Evolutionary conservation across 495 filamentous ascomycete genomes (phyloP).

Genomic region (Cudoniella acicularis): DNA sequence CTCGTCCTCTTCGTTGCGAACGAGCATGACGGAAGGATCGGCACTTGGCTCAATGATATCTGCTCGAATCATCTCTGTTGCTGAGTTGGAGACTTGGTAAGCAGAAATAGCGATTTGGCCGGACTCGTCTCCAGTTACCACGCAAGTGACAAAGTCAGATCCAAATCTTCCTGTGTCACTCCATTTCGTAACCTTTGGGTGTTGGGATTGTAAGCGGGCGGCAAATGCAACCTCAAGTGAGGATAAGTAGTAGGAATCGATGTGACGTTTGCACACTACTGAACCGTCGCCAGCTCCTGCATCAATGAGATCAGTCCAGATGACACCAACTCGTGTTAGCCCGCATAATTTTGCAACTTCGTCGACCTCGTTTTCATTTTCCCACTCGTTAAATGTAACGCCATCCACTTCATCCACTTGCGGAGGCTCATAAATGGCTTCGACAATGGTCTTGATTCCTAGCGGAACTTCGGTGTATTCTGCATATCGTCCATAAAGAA

Average conservation of each 20-base stretch:
- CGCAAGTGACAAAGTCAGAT: slow-evolving; percentile 95
- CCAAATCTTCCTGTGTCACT: slow-evolving; percentile 92
- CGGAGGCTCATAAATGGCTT: slow-evolving; percentile 96
- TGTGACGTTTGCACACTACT: slow-evolving; percentile 92
- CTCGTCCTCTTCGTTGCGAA: slow-evolving; percentile 86
- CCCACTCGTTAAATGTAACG: slow-evolving; percentile 82
- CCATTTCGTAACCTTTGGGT: slow-evolving; percentile 94
- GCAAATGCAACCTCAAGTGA: slow-evolving; percentile 91
- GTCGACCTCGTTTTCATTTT: slow-evolving; percentile 78
- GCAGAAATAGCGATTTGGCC: slow-evolving; percentile 85
- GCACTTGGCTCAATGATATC: slow-evolving; percentile 94
- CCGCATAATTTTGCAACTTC: slow-evolving; percentile 81
- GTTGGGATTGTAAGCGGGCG: slow-evolving; percentile 76
- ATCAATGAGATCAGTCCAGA: slow-evolving; percentile 91
- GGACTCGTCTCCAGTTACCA: slow-evolving; percentile 86
- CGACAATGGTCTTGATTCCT: slow-evolving; percentile 92
- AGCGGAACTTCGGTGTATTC: slow-evolving; percentile 92
- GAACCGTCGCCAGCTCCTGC: slow-evolving; percentile 73
- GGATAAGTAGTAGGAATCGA: slow-evolving; percentile 87
- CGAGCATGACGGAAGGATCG: slow-evolving; percentile 90
- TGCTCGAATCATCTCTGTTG: slow-evolving; percentile 93
- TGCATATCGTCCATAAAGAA: slow-evolving; percentile 85
- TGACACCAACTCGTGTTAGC: slow-evolving; percentile 85
- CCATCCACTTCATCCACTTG: slow-evolving; percentile 91
- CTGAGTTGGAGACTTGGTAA: slow-evolving; percentile 92